These are phyloP conservation scores for Pythium monospermum DNA, from an alignment of 352 stramenopile species.

Conservation along the genomic window DNA sequence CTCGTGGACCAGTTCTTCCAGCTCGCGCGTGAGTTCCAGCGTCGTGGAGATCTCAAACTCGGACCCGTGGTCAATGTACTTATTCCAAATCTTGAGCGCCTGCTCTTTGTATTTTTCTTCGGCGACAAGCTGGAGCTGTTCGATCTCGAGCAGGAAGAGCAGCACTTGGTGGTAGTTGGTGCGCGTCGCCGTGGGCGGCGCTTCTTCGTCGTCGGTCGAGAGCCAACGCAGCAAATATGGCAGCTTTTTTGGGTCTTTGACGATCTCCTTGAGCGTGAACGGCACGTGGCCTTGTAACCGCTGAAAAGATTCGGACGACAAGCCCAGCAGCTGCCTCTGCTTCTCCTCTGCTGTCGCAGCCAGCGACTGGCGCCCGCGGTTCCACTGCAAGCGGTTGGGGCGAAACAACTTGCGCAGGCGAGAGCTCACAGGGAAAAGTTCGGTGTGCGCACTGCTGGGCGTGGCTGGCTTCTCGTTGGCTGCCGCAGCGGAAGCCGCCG, in stretches of 20 bases:
- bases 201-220: constrained; percentile 36
- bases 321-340: constrained; percentile 38
- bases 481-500: too few relatives aligned
- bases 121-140: constrained; percentile 70
- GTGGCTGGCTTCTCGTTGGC: neutral
- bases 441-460: constrained; percentile 11
- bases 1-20: constrained; percentile 71
- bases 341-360: constrained; percentile 25
- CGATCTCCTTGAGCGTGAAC: constrained; percentile 80
- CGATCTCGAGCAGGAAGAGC: constrained; percentile 79
- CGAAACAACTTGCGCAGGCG: constrained; percentile 75
- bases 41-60: constrained; percentile 83
- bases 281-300: constrained; percentile 72
- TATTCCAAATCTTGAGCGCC: constrained; percentile 79
- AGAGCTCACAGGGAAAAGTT: constrained; percentile 65
- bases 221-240: constrained; percentile 79
- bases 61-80: constrained; percentile 78
- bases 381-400: constrained; percentile 59
- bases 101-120: constrained; percentile 64
- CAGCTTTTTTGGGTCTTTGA: constrained; percentile 83
- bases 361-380: constrained; percentile 14
- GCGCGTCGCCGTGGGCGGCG: constrained; percentile 13
- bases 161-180: constrained; percentile 80
- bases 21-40: constrained; percentile 68
- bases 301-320: constrained; percentile 62